A percentile compares a stretch with the other conserved stretches of the same genome.
Conservation (phyloP, 768 basidiomycete genomes). For the Rubroboletus satanas region DNA sequence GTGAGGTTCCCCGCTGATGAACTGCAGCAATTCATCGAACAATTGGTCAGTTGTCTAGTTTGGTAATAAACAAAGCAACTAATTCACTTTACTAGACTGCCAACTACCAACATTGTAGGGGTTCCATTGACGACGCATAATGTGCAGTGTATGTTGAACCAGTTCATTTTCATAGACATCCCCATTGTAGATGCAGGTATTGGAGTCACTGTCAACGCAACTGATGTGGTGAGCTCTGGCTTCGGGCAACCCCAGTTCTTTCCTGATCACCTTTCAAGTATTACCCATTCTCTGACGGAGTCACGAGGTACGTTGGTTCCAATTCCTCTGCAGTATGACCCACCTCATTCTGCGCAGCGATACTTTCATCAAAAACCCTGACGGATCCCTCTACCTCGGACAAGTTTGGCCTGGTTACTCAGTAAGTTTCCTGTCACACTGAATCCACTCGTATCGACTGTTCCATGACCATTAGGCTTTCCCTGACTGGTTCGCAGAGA, state of each 20-base stretch:
- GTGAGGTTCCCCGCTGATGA: slow-evolving; percentile 56
- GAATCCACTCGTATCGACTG: not conserved
- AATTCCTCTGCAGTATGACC: not conserved
- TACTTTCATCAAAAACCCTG: slow-evolving; percentile 71
- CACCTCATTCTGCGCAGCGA: slow-evolving; percentile 37
- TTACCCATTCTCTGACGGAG: slow-evolving; percentile 60
- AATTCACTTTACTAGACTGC: slow-evolving; percentile 14
- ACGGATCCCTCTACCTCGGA: slow-evolving; percentile 68
- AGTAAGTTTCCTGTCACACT: slow-evolving; percentile 30
- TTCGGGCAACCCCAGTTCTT: not conserved
- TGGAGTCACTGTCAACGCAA: slow-evolving; percentile 51
- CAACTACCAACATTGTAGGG: slow-evolving; percentile 31
- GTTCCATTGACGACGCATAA: not conserved
- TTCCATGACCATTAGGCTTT: slow-evolving; percentile 38
- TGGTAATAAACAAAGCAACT: not conserved
- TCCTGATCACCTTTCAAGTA: slow-evolving; percentile 42
- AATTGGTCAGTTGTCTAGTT: slow-evolving; percentile 44
- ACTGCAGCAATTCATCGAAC: slow-evolving; percentile 48
- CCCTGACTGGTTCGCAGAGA: slow-evolving; percentile 58
- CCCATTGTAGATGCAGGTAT: slow-evolving; percentile 69
- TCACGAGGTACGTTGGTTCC: slow-evolving; percentile 43
- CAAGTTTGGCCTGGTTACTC: slow-evolving; percentile 78
- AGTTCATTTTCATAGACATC: slow-evolving; percentile 42
- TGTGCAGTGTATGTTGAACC: not conserved
- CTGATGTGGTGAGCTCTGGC: slow-evolving; percentile 51